Evolutionary conservation across 129 eudicot species (phyloP).

Genomic region (Kitagawia praeruptora): DNA sequence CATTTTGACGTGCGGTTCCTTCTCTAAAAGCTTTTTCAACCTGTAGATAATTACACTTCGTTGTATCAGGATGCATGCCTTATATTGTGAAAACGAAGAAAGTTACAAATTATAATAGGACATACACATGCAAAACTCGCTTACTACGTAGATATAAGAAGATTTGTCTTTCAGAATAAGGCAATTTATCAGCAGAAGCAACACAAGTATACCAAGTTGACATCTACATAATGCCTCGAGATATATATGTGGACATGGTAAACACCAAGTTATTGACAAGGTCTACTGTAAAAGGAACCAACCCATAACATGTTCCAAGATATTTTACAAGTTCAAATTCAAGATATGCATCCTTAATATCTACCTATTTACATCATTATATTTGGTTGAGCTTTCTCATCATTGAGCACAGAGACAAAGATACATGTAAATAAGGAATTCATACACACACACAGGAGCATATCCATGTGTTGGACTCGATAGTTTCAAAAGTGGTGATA

Average conservation of each 20-base stretch:
- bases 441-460: neutral
- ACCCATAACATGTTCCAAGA: neutral
- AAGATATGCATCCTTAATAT: neutral
- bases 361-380: neutral
- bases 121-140: neutral
- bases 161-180: neutral
- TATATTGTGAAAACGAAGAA: neutral
- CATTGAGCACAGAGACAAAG: neutral
- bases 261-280: neutral
- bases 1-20: constrained; percentile 98
- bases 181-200: neutral
- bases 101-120: neutral
- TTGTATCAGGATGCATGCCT: neutral
- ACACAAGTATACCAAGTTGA: neutral
- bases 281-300: neutral
- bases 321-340: neutral
- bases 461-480: neutral
- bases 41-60: constrained; percentile 28
- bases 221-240: neutral
- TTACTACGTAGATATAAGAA: neutral
- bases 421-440: neutral
- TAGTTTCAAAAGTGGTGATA: neutral
- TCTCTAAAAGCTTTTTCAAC: constrained; percentile 98
- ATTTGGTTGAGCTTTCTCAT: neutral
- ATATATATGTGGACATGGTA: neutral